Evolutionary conservation across 2,329 filamentous ascomycete species (phyloP), one percentile per base, ranked within the genome.

Genomic region (Venturia pyrina): DNA sequence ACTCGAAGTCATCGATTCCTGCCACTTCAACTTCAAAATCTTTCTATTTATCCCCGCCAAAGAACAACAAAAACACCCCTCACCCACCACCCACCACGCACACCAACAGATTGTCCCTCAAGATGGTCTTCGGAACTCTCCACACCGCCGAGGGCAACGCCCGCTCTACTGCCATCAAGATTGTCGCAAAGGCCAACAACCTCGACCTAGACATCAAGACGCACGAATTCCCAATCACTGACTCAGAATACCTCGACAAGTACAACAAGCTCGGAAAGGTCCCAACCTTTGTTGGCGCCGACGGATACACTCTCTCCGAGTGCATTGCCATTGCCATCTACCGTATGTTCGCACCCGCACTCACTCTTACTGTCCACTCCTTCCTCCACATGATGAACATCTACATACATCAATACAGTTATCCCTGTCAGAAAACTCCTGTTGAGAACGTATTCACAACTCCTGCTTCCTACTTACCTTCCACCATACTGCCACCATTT

Each of bases 401-500:
- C 73, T 76, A 76, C 76, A 67, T 62, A 34, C 17, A 34, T 57
- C 53, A 57, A 77, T 75, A 75, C 89, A 95, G 91, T 96, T 96
- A 96, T 96, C 91, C 93, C 93, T 97, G 91, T 90, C 93, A 95
- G 90, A 97, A 96, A 79, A 81, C 81, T 77, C 80, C 78, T 97
- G 93, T 96, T 92, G 93, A 96, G 85, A 86, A 83, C 74, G 72
- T 75, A 80, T 83, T 89, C 91, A 93, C 87, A 90, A 89, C 91
- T 88, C 91, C 88, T 92, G 80, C 77, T 77, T 73, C 70, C 73
- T 72, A 69, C 71, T n/a, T 1, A 46, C 66, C 59, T 65, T 48
- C 66, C 64, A 61, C 61, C 17, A 28, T 10, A 21, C 24, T 46
- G 17, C 37, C n/a, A 68, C 67, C 70, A 66, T 63, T 62, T 65